Base-by-base conservation (phyloP, 345 rosid species). In the Ceriops decandra region DNA sequence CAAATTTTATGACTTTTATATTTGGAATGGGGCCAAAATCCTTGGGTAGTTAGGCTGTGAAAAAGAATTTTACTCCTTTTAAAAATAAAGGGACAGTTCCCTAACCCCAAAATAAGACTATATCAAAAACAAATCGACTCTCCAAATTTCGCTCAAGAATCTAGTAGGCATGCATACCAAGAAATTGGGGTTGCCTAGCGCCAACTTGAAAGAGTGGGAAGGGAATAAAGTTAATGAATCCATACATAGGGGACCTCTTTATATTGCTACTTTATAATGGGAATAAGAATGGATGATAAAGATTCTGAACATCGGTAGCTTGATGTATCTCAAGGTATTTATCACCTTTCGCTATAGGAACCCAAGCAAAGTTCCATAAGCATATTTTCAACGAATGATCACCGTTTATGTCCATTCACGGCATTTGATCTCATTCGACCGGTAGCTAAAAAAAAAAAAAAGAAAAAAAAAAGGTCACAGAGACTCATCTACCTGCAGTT, bases 171-270 rank as follows among this genome's bases (percentile, higher is more conserved):
- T 33, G 36, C 36, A 33, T 42, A 13, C 49, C 49, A 11, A 42
- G 49, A 42, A 42, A 5, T 42, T 42, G 49, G 49, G 49, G 49
- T 11, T 42, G 66, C 26, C 31, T 35, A 24, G 13, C 67, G 33
- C 78, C 76, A 70, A 78, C 65, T 68, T 78, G 77, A 31, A 57
- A 70, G 68, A 70, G 36, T 33, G 60, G 77, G 74, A 27, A 31
- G 7, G 64, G 66, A 62, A 71, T 64, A 64, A 51, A 61, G 36
- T 38, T 59, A 47, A 59, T 27, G 31, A 56, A 56, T 56, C 59
- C 59, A 24, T 8, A 10, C 5, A 13, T 42, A 0, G 19, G 19
- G 49, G 49, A 13, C 49, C 16, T 11, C 49, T 42, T 42, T 42
- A 42, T 42, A 3, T 42, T 13, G 47, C 16, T 13, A 20, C 35